Evolutionary conservation across 1,284 basidiomycete genomes (phyloP).

Genomic region (Heliocybe sulcata): DNA sequence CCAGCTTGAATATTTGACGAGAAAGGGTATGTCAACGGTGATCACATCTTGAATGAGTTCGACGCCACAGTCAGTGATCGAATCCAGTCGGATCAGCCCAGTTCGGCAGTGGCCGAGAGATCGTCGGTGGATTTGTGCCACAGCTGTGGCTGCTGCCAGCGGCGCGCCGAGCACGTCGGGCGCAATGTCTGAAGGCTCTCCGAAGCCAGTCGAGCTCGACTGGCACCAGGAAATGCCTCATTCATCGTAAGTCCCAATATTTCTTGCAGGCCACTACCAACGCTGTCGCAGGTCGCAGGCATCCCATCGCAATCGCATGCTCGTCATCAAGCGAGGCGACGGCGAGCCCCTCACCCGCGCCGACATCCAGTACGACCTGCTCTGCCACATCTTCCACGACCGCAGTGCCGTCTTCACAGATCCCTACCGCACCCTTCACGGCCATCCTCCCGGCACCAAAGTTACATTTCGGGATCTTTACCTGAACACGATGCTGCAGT

Average conservation of each 20-base stretch:
- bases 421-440: constrained; percentile 28
- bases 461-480: constrained; percentile 83
- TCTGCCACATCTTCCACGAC: constrained; percentile 73
- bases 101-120: neutral
- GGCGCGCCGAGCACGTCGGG: neutral
- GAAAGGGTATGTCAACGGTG: neutral
- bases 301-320: constrained; percentile 55
- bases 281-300: constrained; percentile 32
- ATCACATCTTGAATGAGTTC: too few relatives aligned
- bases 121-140: neutral
- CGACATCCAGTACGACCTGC: constrained; percentile 83
- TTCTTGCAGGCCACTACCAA: neutral
- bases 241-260: neutral
- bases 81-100: neutral
- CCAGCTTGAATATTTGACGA: too few relatives aligned
- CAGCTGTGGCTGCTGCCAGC: neutral
- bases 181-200: neutral
- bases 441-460: constrained; percentile 40
- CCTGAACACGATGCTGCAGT: constrained; percentile 72
- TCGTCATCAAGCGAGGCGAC: constrained; percentile 74
- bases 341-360: constrained; percentile 71
- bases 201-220: neutral
- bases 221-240: neutral
- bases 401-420: constrained; percentile 71
- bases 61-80: too few relatives aligned